Base-by-base conservation (phyloP, 345 rosid species). In the Jatropha curcas region DNA sequence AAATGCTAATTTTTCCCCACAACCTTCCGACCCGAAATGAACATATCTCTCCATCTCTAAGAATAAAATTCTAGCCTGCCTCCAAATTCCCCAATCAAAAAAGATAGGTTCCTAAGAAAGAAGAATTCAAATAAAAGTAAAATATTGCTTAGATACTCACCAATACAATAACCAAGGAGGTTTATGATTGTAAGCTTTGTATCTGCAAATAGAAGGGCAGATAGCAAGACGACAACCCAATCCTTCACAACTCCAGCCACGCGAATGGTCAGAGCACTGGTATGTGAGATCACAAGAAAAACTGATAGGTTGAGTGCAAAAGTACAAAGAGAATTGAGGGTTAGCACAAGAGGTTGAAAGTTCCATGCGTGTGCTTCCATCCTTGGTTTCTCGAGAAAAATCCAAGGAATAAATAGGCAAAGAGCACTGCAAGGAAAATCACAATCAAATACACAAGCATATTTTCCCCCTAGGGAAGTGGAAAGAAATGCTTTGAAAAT, bases 171-270 rank as follows among this genome's bases (percentile, higher is more conserved):
- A 58, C 98, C 98, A 52, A 88, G 82, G 43, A 92, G 86, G 82
- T 94, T 94, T 74, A 94, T 86, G 67, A 89, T 1, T n/a, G 98
- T 94, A 71, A 94, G 88, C 81, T 94, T 90, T 31, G 97, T 90
- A 71, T 94, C 98, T 0, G 97, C 98, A 73, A 94, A 94, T 39
- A 92, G 87, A 76, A 90, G 85, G 46, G 98, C 96, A 67, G 98
- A 94, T 60, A 94, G 77, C 81, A 92, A 78, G 72, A 94, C 98
- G 68, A 94, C 98, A 67, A 94, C 92, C 98, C 98, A 94, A 72
- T 94, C 98, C 88, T 94, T 94, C 84, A 94, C 96, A 71, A 94
- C 97, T 52, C 98, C 98, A 81, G 98, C 98, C 41, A 94, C 98
- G 56, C 98, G 97, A 74, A 94, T 94, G 74, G 98, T 94, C 74